Percentiles rank a stretch among this genome's conserved stretches.
phyloP scores from a whole-genome alignment of 352 stramenopile genomes.

The Pythium aquatile region DNA sequence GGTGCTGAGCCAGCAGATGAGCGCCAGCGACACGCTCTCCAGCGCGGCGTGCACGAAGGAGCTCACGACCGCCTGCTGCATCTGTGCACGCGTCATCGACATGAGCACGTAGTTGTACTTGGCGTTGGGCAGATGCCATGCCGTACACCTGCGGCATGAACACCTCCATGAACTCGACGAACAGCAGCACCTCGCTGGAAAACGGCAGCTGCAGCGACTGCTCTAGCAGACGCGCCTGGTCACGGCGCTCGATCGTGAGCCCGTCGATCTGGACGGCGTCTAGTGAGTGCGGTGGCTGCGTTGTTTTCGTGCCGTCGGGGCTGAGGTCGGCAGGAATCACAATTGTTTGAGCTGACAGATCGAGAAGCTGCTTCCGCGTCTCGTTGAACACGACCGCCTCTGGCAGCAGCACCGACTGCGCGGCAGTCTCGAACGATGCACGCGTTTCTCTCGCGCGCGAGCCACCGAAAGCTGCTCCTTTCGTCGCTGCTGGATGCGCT shows the following conservation, averaged over 20 bases:
- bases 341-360: not conserved
- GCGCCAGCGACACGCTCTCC: slow-evolving; percentile 32
- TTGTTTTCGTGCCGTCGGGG: not conserved
- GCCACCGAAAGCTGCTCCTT: not conserved
- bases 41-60: slow-evolving; percentile 32
- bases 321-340: not conserved
- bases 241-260: slow-evolving; percentile 10
- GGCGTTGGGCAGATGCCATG: slow-evolving; percentile 11
- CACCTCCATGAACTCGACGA: slow-evolving; percentile 27
- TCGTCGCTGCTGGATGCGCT: no score
- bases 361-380: slow-evolving; percentile 6
- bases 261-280: slow-evolving; percentile 9
- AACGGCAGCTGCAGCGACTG: slow-evolving; percentile 28
- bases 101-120: slow-evolving; percentile 15
- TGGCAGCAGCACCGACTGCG: slow-evolving; percentile 9
- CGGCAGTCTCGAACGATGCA: not conserved
- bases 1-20: slow-evolving; percentile 23
- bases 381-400: not conserved
- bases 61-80: not conserved
- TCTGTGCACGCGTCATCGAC: not conserved
- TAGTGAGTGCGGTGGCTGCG: not conserved
- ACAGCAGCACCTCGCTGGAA: slow-evolving; percentile 21
- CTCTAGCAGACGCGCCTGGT: slow-evolving; percentile 17
- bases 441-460: not conserved
- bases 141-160: slow-evolving; percentile 12